A percentile compares a stretch with the other conserved stretches of the same genome.
These are phyloP conservation scores for Capsicum rhomboideum DNA, from an alignment of 257 asterid genomes.

Conservation along the genomic window DNA sequence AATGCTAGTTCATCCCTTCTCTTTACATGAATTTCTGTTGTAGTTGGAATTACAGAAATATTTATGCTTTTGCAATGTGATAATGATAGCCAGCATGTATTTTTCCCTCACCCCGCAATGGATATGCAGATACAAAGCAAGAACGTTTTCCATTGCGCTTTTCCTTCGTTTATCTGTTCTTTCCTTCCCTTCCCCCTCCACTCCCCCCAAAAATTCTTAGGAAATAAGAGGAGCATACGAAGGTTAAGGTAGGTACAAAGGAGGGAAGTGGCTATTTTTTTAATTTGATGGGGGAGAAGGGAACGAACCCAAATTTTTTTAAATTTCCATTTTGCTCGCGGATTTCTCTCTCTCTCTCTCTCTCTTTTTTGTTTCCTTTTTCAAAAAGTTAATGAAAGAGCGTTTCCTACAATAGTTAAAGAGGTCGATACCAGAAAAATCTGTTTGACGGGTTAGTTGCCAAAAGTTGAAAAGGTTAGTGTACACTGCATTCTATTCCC, in stretches of 20 bases:
- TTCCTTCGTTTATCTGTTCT: background rate
- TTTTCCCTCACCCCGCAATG: no score
- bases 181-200: background rate
- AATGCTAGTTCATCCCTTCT: background rate
- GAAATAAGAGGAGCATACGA: background rate
- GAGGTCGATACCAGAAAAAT: background rate
- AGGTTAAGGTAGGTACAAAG: background rate
- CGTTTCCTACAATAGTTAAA: background rate
- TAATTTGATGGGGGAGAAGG: no score
- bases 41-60: background rate
- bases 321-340: background rate
- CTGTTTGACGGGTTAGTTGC: background rate
- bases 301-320: background rate
- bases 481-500: background rate
- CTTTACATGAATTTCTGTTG: background rate
- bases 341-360: background rate
- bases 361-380: no score
- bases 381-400: background rate
- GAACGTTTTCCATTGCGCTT: background rate
- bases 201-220: background rate
- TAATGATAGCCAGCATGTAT: background rate
- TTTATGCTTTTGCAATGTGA: background rate
- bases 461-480: background rate
- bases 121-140: background rate
- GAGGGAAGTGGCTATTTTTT: background rate